Base-by-base conservation (phyloP, 441 rosid genomes). In the Dalechampia spathulata region DNA sequence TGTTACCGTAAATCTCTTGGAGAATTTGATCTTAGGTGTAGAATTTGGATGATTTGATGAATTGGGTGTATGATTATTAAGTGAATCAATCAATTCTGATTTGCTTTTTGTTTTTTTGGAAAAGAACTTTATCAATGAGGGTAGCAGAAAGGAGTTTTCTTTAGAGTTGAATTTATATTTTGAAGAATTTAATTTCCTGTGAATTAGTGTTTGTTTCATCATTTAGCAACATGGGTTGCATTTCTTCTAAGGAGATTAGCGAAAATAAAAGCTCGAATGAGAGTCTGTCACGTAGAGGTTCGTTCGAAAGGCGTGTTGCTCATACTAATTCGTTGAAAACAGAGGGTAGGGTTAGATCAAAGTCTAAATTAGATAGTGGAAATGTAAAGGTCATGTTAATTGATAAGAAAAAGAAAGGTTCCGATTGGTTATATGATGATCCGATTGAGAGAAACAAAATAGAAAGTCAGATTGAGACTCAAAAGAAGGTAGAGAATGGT, bases 221-320 rank as follows among this genome's bases (percentile, higher is more conserved):
- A 38, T 14, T 21, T 19, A 22, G 48, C 27, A 58, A 58, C 22
- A 86, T 89, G 99, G 99, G 99, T 69, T 85, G 97, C 61, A 71
- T 83, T 62, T 64, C 75, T 68, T 85, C 96, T 1, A 92, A 80
- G 76, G 76, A 77, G 2, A 72, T 60, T 55, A 65, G 69, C 49
- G 60, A 60, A 42, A 76, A 60, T 21, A 75, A 63, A 26, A 68
- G 74, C 55, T 75, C 80, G n/a, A 78, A 55, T 47, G 85, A 72
- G 53, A 78, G 79, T 74, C 44, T 66, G 13, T 46, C 76, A 15
- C 55, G 83, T 19, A 81, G 76, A 68, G 85, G 75, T 22, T 74
- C 85, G 19, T 44, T 78, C 17, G 83, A 73, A 37, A 66, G 65
- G 64, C 83, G 71, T 45, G 75, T 78, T 57, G 72, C 81, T 14